Evolutionary conservation across 2,329 filamentous ascomycete species (phyloP), one percentile per base, ranked within the genome.

Genomic region (Aspergillus novofumigatus): DNA sequence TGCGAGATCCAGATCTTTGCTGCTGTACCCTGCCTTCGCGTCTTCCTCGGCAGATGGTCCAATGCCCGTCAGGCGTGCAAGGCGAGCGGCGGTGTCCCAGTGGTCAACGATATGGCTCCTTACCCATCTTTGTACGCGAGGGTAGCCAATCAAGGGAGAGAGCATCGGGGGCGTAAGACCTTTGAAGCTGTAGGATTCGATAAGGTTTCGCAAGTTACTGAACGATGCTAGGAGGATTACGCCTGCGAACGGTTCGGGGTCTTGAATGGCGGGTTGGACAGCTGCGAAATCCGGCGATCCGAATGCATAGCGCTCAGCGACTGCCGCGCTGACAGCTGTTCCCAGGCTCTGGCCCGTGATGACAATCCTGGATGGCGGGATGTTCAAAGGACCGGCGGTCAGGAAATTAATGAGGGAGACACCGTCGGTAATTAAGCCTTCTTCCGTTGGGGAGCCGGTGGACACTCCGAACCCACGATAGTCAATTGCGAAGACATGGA

Each of bases 401-500:
- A 79, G 67, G 51, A 89, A 95, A 59, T 91, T 82, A 3, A 95
- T 79, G 3, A 91, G 77, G 0, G 91, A 81, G 3, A 88, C 79
- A 17, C 87, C 91, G 69, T 97, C 93, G 4, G 83, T 84, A 55
- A 96, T 90, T 7, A 97, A 77, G 0, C 93, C 93, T 38, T 82
- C 77, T 75, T 97, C 93, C 0, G 86, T 88, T 0, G 93, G 93
- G 3, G 75, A 77, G n/a, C 93, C 91, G 0, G 87, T 90, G 8
- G 90, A 94, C 42, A 84, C 81, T 0, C 92, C 92, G 65, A 91
- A 97, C 6, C 92, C 92, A 20, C 92, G 88, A 74, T 97, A 97
- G 78, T 96, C 92, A 66, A 96, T 86, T 42, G 91, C 85, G n/a
- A 97, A 79, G 48, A 96, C 83, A 69, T 97, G 92, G 54, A 92